These are phyloP conservation scores for Cladobotryum mycophilum DNA, from an alignment of 2,329 filamentous ascomycete genomes.

Conservation along the genomic window DNA sequence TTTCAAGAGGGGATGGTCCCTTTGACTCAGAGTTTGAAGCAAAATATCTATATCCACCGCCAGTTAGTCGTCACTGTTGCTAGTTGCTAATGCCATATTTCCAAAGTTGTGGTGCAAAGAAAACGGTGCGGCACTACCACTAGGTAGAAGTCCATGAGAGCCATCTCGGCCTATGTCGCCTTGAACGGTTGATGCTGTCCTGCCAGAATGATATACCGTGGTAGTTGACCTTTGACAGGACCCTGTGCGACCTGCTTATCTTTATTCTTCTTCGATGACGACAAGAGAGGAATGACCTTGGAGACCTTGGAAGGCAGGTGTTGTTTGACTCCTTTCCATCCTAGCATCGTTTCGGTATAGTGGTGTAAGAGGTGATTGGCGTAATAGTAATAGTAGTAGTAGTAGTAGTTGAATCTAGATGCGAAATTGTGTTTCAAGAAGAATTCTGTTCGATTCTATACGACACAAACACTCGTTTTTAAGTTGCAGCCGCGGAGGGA, in stretches of 20 bases:
- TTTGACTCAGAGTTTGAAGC: constrained; percentile 20
- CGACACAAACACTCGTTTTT: too few relatives aligned
- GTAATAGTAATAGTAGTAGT: too few relatives aligned
- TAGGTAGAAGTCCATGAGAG: constrained; percentile 2
- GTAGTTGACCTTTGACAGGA: constrained; percentile 14
- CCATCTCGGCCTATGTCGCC: constrained; percentile 11
- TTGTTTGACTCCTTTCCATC: constrained; percentile 32
- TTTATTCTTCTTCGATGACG: constrained; percentile 25
- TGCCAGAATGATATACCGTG: constrained; percentile 24
- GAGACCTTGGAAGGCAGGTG: constrained; percentile 29
- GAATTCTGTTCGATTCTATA: background rate
- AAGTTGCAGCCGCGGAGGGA: too few relatives aligned
- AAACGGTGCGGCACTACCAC: constrained; percentile 1
- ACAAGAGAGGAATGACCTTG: constrained; percentile 20
- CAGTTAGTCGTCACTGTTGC: constrained; percentile 1
- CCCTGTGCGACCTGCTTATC: constrained; percentile 16
- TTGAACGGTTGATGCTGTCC: constrained; percentile 2
- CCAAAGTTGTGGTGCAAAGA: background rate
- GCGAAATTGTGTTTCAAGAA: background rate
- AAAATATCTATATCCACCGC: constrained; percentile 24
- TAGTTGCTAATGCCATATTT: background rate
- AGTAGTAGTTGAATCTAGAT: background rate
- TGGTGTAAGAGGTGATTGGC: background rate
- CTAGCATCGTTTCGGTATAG: constrained; percentile 23
- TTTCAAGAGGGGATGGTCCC: constrained; percentile 28